phyloP scores from a whole-genome alignment of 2,329 filamentous ascomycete species.

The Epichloe elymi region DNA sequence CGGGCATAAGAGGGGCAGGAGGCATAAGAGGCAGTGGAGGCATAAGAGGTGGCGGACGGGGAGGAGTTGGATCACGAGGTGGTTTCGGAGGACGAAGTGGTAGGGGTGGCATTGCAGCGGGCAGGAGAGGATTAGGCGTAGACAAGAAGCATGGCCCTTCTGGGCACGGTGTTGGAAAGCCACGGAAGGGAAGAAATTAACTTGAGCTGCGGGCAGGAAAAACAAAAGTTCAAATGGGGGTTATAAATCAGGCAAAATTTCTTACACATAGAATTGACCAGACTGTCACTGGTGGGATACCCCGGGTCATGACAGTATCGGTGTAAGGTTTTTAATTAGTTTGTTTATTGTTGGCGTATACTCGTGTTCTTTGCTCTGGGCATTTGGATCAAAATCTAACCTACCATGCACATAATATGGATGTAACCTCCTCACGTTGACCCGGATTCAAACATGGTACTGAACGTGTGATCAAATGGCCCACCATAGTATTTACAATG shows the following conservation, averaged over 20 bases:
- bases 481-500: neutral
- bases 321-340: neutral
- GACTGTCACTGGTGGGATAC: neutral
- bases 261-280: neutral
- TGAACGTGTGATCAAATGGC: neutral
- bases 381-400: no score
- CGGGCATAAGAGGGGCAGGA: no score
- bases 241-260: neutral
- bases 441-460: neutral
- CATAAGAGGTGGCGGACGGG: constrained; percentile 18
- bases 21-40: constrained; percentile 16
- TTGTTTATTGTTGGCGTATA: neutral
- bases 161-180: constrained; percentile 28
- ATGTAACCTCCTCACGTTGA: neutral
- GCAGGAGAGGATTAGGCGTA: constrained; percentile 36
- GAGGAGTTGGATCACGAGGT: constrained; percentile 11
- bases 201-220: neutral
- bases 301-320: neutral
- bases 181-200: constrained; percentile 14
- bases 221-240: neutral
- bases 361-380: no score
- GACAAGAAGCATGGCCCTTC: constrained; percentile 32
- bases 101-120: constrained; percentile 32
- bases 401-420: neutral
- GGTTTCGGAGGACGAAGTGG: constrained; percentile 29